Evolutionary conservation across 2,329 filamentous ascomycete genomes (phyloP).

Genomic region (Decorospora gaudefroyi): DNA sequence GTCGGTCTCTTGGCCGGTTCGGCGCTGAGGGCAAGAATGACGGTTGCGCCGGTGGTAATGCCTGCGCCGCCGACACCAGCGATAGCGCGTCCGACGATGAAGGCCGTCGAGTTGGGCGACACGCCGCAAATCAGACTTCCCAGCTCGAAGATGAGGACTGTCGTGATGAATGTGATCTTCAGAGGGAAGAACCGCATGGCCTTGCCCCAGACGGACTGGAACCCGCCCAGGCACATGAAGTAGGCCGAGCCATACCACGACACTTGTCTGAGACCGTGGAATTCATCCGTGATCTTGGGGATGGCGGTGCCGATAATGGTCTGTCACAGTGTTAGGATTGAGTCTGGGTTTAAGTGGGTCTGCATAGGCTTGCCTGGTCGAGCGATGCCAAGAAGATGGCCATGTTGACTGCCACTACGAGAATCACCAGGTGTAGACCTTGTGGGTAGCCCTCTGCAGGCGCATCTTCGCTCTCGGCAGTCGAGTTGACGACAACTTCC

Average conservation of each 20-base stretch:
- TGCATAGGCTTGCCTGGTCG: too few relatives aligned
- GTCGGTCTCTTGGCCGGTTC: conserved; percentile 49
- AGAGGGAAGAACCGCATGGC: conserved; percentile 53
- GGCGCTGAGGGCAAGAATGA: conserved; percentile 51
- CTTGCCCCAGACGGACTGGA: conserved; percentile 55
- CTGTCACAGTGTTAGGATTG: too few relatives aligned
- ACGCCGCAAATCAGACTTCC: conserved; percentile 59
- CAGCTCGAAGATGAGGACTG: conserved; percentile 57
- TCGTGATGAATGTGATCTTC: conserved; percentile 45
- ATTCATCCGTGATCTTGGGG: conserved; percentile 37
- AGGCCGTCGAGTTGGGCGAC: conserved; percentile 40
- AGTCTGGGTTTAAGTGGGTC: too few relatives aligned
- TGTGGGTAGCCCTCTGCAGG: not conserved
- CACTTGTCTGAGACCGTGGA: conserved; percentile 25
- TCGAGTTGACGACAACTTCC: not conserved
- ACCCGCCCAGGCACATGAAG: conserved; percentile 51
- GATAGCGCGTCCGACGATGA: conserved; percentile 50
- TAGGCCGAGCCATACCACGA: conserved; percentile 45
- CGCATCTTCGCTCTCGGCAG: not conserved
- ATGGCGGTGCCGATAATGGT: conserved; percentile 38
- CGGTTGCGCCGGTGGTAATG: conserved; percentile 38
- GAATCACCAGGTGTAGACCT: not conserved
- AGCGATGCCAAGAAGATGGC: not conserved
- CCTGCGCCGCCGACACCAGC: conserved; percentile 48
- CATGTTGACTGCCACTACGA: not conserved